phyloP scores from a whole-genome alignment of 169 alveolate species.

The Cryptosporidium muris region DNA sequence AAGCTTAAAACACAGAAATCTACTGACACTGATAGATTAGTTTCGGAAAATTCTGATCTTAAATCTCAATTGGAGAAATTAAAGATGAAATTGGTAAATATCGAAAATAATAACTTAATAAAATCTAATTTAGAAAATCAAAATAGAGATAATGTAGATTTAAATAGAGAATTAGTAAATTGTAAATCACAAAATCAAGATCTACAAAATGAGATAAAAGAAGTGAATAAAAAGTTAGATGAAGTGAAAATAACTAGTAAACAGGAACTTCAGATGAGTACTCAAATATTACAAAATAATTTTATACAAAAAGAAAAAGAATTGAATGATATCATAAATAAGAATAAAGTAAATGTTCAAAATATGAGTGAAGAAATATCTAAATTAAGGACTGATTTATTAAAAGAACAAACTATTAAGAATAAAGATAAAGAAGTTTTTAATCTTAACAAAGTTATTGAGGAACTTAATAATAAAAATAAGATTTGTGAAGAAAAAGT shows the following conservation, averaged over 20 bases:
- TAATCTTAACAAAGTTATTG: background rate
- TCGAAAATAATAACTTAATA: no score
- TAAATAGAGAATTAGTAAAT: background rate
- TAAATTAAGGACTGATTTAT: background rate
- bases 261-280: no score
- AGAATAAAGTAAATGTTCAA: background rate
- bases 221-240: background rate
- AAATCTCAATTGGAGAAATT: background rate
- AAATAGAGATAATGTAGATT: conserved; percentile 3
- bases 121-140: background rate
- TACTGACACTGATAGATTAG: background rate
- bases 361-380: background rate
- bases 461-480: background rate
- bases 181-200: background rate
- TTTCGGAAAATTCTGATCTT: background rate
- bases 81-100: no score
- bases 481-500: background rate
- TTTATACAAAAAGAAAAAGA: no score
- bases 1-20: background rate
- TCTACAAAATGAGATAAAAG: background rate
- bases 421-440: background rate
- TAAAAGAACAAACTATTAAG: background rate
- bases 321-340: background rate
- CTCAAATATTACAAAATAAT: no score
- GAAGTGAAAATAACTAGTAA: background rate